Base-by-base conservation (phyloP, 2,329 filamentous ascomycete genomes). In the Claviceps quebecensis region DNA sequence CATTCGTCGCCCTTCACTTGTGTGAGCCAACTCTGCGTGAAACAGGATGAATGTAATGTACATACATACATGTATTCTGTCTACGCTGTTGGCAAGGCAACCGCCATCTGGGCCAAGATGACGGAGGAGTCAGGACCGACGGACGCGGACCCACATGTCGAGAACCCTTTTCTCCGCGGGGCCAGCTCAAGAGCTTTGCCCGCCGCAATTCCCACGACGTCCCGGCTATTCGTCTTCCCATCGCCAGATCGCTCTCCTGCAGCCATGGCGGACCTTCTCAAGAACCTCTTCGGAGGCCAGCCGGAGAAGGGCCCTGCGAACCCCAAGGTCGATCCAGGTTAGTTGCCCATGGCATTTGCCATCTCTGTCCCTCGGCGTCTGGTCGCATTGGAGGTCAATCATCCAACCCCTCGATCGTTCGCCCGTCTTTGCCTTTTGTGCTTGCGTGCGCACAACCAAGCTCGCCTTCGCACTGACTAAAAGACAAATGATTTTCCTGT, bases 211-310 rank as follows among this genome's bases (percentile, higher is more conserved):
- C 50, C 19, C 11, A 43, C 19, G 29, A 39, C 26, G 38, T 47
- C 58, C 57, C 56, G 51, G 48, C 53, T 45, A 50, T 50, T 51
- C 46, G 45, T 47, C 47, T 51, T 41, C 41, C 47, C 38, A 48
- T 51, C 44, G 43, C 43, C 22, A 44, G 26, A 43, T 14, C 5
- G 40, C 50, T 56, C 56, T 57, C 58, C 58, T 58, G 61, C 58
- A 60, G 65, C 55, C 64, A 80, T 80, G 76, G 76, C 76, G 58
- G 72, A 76, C 60, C 68, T 84, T 58, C 64, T 86, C 59, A 85
- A 85, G 69, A 80, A 78, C 63, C 68, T 87, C 61, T 78, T 89
- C 60, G 83, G 83, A 62, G 82, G 74, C 64, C 83, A 86, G 72
- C 58, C 61, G n/a, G 58, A 56, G 53, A 51, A 60, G 51, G 72